Conservation (phyloP, 139 green algal genomes). For the Microglena sp. region DNA sequence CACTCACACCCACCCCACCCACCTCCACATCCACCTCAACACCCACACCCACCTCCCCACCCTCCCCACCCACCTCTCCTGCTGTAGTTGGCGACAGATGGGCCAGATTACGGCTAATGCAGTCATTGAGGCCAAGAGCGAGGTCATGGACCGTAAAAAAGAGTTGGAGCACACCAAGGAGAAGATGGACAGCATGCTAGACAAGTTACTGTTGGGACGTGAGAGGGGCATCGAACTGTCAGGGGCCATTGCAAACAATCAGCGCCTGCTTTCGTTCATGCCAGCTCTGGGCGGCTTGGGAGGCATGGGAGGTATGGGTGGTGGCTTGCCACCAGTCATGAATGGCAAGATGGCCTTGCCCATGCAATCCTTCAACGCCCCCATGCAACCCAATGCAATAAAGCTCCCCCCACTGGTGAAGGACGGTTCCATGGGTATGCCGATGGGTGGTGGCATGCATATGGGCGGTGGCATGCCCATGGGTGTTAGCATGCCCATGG, state of each 20-base stretch:
- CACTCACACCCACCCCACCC: too few relatives aligned
- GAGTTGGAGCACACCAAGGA: constrained; percentile 60
- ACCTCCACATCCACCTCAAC: too few relatives aligned
- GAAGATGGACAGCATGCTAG: constrained; percentile 61
- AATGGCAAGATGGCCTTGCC: too few relatives aligned
- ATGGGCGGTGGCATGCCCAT: too few relatives aligned
- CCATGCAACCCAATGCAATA: too few relatives aligned
- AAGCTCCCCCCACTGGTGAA: too few relatives aligned
- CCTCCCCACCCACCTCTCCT: too few relatives aligned
- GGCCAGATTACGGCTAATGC: constrained; percentile 42
- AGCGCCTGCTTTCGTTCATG: constrained; percentile 18
- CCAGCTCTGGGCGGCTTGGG: not conserved
- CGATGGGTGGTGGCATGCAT: not conserved
- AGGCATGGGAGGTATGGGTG: not conserved
- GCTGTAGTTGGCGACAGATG: constrained; percentile 61
- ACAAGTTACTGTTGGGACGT: constrained; percentile 48
- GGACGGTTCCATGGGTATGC: too few relatives aligned
- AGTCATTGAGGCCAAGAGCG: constrained; percentile 56
- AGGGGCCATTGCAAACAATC: constrained; percentile 34
- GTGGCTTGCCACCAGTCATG: too few relatives aligned
- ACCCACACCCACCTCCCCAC: too few relatives aligned
- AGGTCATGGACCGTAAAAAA: constrained; percentile 56
- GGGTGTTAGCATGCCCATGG: too few relatives aligned
- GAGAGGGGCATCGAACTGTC: constrained; percentile 48
- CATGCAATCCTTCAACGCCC: too few relatives aligned